Percentiles rank a stretch among this genome's conserved stretches.
phyloP scores from a whole-genome alignment of 2,329 filamentous ascomycete species.

The Parastagonospora nodorum region DNA sequence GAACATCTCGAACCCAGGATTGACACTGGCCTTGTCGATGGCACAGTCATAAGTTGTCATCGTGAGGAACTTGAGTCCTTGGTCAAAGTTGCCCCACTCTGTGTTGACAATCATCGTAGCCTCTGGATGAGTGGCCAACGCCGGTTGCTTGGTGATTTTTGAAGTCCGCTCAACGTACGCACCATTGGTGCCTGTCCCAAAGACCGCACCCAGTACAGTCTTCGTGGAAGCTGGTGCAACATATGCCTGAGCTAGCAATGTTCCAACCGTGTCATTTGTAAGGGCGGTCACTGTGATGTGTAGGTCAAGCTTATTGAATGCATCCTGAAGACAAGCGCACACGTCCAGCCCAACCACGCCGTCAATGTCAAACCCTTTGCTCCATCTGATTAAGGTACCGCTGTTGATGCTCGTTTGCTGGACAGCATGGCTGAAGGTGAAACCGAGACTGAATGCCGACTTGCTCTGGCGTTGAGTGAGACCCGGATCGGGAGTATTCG shows the following conservation, averaged over 20 bases:
- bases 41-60: constrained; percentile 77
- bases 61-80: constrained; percentile 80
- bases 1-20: constrained; percentile 93
- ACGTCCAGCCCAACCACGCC: constrained; percentile 90
- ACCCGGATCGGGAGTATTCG: no score
- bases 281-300: constrained; percentile 88
- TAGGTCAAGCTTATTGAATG: constrained; percentile 80
- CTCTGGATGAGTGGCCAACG: constrained; percentile 49
- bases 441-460: constrained; percentile 75
- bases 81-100: constrained; percentile 96
- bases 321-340: constrained; percentile 79
- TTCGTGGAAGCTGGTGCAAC: constrained; percentile 80
- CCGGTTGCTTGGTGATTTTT: constrained; percentile 74
- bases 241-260: constrained; percentile 94
- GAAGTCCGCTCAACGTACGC: constrained; percentile 88
- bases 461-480: no score
- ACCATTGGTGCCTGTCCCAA: constrained; percentile 93
- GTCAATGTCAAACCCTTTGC: constrained; percentile 91
- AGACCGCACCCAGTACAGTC: constrained; percentile 86
- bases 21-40: constrained; percentile 76
- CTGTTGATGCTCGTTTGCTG: constrained; percentile 89
- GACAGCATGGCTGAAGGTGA: constrained; percentile 94
- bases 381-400: constrained; percentile 89
- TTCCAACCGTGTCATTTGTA: constrained; percentile 94
- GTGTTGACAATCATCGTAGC: constrained; percentile 94